Percentiles rank a stretch among this genome's conserved stretches.
These are phyloP conservation scores for Colletotrichum tofieldiae DNA, from an alignment of 2,329 filamentous ascomycete species.

Conservation along the genomic window DNA sequence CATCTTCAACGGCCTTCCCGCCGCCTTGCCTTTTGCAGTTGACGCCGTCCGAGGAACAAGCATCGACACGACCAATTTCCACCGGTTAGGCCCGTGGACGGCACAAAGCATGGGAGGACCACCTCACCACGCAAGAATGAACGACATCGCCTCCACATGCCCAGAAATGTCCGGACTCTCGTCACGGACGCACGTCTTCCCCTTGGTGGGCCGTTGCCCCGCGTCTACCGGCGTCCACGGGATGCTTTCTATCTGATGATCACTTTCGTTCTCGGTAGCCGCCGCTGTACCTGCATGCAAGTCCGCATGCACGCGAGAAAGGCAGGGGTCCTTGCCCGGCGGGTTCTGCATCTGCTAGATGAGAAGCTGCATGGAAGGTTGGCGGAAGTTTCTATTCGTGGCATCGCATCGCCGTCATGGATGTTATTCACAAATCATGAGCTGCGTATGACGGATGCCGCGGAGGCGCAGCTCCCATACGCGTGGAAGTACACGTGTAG, in stretches of 20 bases:
- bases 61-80: conserved; percentile 11
- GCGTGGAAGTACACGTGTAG: background rate
- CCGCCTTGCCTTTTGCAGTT: conserved; percentile 38
- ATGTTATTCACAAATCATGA: conserved; percentile 18
- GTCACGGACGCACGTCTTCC: conserved; percentile 19
- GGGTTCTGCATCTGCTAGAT: conserved; percentile 17
- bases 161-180: conserved; percentile 1
- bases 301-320: background rate
- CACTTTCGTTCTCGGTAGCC: conserved; percentile 14
- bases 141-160: conserved; percentile 25
- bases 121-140: conserved; percentile 13
- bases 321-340: background rate
- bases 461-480: background rate
- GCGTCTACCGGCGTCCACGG: background rate
- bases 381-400: conserved; percentile 27
- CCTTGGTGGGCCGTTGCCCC: conserved; percentile 1
- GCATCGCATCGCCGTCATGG: background rate
- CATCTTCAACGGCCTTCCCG: conserved; percentile 42
- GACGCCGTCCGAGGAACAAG: conserved; percentile 33
- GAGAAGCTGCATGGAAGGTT: conserved; percentile 36
- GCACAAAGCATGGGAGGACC: conserved; percentile 22
- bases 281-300: conserved; percentile 32
- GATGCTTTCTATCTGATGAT: conserved; percentile 14
- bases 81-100: conserved; percentile 16
- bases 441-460: conserved; percentile 4